Conservation (phyloP, 495 filamentous ascomycete genomes). For the Talaromyces liani region DNA sequence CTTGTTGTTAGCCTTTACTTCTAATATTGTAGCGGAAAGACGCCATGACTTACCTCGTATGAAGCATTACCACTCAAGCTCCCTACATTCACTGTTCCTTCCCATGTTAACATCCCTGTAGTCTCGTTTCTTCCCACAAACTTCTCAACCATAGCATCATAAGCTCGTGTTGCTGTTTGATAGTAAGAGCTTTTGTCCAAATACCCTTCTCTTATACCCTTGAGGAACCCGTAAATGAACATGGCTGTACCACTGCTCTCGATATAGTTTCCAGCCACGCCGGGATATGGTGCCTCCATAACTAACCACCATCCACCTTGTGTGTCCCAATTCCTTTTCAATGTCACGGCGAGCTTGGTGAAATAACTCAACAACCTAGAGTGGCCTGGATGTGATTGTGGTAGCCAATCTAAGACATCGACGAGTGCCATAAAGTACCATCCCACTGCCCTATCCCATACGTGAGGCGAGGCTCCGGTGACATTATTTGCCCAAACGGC, state of each 20-base stretch:
- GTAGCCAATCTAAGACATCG: conserved; percentile 38
- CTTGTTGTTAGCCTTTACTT: background rate
- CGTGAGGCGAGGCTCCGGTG: conserved; percentile 46
- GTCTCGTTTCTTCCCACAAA: background rate
- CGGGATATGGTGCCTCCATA: background rate
- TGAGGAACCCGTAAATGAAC: conserved; percentile 43
- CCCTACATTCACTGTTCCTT: background rate
- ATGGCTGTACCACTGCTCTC: conserved; percentile 53
- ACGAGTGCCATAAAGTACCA: conserved; percentile 55
- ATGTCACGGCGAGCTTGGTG: background rate
- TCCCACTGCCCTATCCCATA: conserved; percentile 52
- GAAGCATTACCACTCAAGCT: background rate
- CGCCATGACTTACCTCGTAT: background rate
- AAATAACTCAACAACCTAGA: background rate
- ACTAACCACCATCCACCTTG: background rate
- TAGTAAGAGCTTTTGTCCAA: background rate
- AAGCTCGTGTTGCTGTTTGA: background rate
- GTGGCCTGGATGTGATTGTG: background rate
- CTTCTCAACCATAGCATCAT: background rate
- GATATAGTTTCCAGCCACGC: conserved; percentile 33
- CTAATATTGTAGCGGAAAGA: background rate
- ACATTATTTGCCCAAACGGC: conserved; percentile 10
- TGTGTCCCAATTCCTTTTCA: background rate
- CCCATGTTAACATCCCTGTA: background rate
- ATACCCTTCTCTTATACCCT: background rate